These are phyloP conservation scores for Fraxinus dipetala DNA, from an alignment of 305 asterid genomes.

Conservation along the genomic window DNA sequence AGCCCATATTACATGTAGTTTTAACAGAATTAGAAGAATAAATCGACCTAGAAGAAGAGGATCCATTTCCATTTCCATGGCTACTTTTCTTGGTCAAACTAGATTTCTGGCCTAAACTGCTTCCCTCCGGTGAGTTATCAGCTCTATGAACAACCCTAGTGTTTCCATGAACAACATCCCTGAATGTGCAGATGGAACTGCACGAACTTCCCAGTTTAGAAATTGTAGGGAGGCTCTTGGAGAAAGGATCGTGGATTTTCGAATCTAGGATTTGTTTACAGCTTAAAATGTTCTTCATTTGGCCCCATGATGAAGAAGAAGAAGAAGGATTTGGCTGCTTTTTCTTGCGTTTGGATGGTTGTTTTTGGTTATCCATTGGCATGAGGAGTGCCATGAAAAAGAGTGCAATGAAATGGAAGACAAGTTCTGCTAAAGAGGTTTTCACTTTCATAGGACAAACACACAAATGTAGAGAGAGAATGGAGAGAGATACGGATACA, in stretches of 20 bases:
- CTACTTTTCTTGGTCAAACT: conserved; percentile 41
- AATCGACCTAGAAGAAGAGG: conserved; percentile 36
- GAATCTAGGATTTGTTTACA: conserved; percentile 65
- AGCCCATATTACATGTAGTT: conserved; percentile 13
- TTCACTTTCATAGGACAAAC: conserved; percentile 32
- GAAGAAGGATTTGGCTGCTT: conserved; percentile 26
- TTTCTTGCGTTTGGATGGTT: conserved; percentile 41
- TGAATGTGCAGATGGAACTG: conserved; percentile 43
- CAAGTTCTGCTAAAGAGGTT: conserved; percentile 27
- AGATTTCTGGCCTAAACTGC: conserved; percentile 41
- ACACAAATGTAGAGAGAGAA: neutral
- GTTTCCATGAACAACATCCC: conserved; percentile 41
- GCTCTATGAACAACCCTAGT: conserved; percentile 54
- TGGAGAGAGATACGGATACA: conserved; percentile 8
- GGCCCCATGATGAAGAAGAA: conserved; percentile 67
- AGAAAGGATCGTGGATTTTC: conserved; percentile 66
- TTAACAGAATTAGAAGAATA: conserved; percentile 27
- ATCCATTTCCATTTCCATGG: conserved; percentile 11
- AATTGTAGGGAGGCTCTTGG: conserved; percentile 24
- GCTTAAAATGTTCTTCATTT: conserved; percentile 66
- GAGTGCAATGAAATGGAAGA: conserved; percentile 40
- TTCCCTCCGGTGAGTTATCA: conserved; percentile 72
- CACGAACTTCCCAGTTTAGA: conserved; percentile 39
- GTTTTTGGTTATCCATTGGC: conserved; percentile 23
- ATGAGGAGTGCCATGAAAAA: conserved; percentile 66